These are phyloP conservation scores for Mycena indigotica DNA, from an alignment of 768 basidiomycete genomes.

Conservation along the genomic window DNA sequence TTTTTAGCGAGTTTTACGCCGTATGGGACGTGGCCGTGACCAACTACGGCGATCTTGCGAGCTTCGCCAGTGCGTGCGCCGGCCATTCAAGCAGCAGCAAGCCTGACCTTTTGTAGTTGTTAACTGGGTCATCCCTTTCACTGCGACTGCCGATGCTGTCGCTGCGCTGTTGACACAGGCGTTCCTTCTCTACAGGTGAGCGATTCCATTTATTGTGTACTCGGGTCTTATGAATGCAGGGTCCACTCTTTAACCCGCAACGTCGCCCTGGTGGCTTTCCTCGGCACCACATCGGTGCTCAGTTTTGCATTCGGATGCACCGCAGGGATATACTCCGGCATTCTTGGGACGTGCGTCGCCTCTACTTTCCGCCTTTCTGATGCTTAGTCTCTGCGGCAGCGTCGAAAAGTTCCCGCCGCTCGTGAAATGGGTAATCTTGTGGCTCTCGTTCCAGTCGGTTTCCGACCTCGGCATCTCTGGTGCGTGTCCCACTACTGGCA, in stretches of 20 bases:
- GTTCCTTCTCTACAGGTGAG: slow-evolving; percentile 32
- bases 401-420: slow-evolving; percentile 26
- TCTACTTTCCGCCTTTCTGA: too few species aligned
- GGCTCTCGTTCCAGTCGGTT: slow-evolving; percentile 24
- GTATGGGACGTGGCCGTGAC: slow-evolving; percentile 26
- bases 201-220: neutral
- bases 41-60: slow-evolving; percentile 20
- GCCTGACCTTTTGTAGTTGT: too few species aligned
- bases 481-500: slow-evolving; percentile 3
- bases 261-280: slow-evolving; percentile 21
- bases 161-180: slow-evolving; percentile 37
- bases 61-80: slow-evolving; percentile 12
- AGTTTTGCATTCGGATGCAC: slow-evolving; percentile 31
- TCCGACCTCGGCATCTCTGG: slow-evolving; percentile 17
- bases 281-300: slow-evolving; percentile 24
- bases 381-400: too few species aligned
- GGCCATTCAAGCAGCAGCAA: neutral
- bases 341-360: slow-evolving; percentile 32
- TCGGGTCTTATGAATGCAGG: neutral
- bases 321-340: slow-evolving; percentile 30
- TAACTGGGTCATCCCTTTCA: slow-evolving; percentile 36
- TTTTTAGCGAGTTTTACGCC: slow-evolving; percentile 21
- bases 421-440: slow-evolving; percentile 30
- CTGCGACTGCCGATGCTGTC: slow-evolving; percentile 32
- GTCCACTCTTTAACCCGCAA: slow-evolving; percentile 17